A percentile compares a stretch with the other conserved stretches of the same genome.
These are phyloP conservation scores for Parastagonospora nodorum DNA, from an alignment of 2,329 filamentous ascomycete species.

Conservation along the genomic window DNA sequence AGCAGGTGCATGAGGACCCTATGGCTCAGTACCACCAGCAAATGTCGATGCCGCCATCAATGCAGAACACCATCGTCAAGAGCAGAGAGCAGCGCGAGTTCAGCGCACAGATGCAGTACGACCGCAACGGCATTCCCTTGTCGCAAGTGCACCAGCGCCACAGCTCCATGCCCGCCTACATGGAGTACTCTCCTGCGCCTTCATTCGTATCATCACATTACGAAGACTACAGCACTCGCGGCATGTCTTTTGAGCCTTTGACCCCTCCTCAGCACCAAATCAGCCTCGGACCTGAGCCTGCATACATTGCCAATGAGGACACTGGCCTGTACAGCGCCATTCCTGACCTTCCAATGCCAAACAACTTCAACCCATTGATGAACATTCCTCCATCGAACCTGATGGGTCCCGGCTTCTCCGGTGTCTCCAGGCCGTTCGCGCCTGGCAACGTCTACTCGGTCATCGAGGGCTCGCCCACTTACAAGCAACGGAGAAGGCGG, in stretches of 20 bases:
- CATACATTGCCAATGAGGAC: constrained; percentile 98
- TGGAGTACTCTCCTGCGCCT: constrained; percentile 97
- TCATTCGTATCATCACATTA: constrained; percentile 99
- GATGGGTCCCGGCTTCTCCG: constrained; percentile 77
- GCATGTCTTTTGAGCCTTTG: constrained; percentile 94
- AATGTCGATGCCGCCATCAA: constrained; percentile 73
- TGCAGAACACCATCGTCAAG: constrained; percentile 78
- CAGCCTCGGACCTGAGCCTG: constrained; percentile 81
- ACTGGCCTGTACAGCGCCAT: constrained; percentile 95
- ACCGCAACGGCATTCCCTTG: constrained; percentile 87
- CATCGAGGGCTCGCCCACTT: constrained; percentile 96
- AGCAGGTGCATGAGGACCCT: constrained; percentile 65
- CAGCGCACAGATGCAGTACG: constrained; percentile 75
- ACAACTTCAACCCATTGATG: constrained; percentile 84
- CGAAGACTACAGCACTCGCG: constrained; percentile 96
- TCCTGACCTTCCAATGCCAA: constrained; percentile 79
- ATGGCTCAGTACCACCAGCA: constrained; percentile 75
- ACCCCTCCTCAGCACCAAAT: constrained; percentile 92
- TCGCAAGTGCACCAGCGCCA: constrained; percentile 86
- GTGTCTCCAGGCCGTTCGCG: constrained; percentile 69
- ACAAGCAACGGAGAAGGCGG: constrained; percentile 93
- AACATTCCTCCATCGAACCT: constrained; percentile 87
- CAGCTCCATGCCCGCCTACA: constrained; percentile 97
- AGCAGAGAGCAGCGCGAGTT: constrained; percentile 84
- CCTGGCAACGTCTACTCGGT: constrained; percentile 88